Evolutionary conservation across 495 filamentous ascomycete species (phyloP), one percentile per base, ranked within the genome.

Genomic region (Daldinia grandis): DNA sequence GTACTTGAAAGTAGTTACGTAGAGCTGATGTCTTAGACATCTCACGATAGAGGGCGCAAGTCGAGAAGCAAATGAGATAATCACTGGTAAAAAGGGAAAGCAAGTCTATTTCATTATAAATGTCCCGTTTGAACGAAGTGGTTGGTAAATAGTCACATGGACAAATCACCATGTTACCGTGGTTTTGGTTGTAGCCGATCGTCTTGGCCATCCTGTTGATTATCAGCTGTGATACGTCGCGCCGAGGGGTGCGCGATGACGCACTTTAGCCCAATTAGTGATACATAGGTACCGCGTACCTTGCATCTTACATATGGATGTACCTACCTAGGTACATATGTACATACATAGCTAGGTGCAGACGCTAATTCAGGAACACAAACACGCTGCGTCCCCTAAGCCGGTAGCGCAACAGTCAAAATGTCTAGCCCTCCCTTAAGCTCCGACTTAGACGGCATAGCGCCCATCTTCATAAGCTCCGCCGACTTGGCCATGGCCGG

Each of bases 391-490:
- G 30, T 37, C 19, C 49, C 53, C 63, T 72, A 82, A 47, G 79
- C 73, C 47, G 79, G 80, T n/a, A 81, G 74, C 1, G 82, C 76
- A 38, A 85, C 72, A 67, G 82, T 79, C 76, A 97, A 77, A 31
- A 97, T 85, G 83, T 97, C 91, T 49, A 92, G 76, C 0, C 93
- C 94, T 28, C 78, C 84, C 76, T 89, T 63, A 55, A 99, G 83
- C 76, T 97, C 86, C 67, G 82, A 85, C 87, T 96, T 96, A 24
- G 79, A 85, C 1, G 92, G 90, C 94, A 98, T 98, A 76, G 86
- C 89, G 30, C 86, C 87, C 65, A 90, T 83, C 72, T 89, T 82
- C 93, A 99, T 96, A 81, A 97, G 81, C 83, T 97, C 95, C 17
- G 91, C 91, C 53, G 84, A 85, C 82, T 97, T 90, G 1, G 79